Percentiles rank a stretch among this genome's conserved stretches.
These are phyloP conservation scores for Aspergillus hortae DNA, from an alignment of 2,329 filamentous ascomycete species.

Conservation along the genomic window DNA sequence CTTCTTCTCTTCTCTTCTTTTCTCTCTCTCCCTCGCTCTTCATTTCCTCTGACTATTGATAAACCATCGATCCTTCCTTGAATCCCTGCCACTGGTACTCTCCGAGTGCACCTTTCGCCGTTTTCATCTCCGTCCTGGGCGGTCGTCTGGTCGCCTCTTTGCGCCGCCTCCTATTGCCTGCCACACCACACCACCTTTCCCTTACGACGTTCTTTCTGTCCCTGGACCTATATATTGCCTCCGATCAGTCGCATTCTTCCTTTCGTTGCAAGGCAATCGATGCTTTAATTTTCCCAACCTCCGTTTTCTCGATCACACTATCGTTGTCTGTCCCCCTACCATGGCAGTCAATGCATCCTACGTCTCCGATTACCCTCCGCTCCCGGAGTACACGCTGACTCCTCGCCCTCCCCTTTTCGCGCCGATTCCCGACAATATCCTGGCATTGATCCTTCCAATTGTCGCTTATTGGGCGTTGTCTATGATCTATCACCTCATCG, in stretches of 20 bases:
- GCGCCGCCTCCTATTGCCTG: too few species aligned
- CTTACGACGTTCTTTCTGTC: too few species aligned
- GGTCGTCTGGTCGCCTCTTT: too few species aligned
- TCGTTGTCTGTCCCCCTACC: conserved; percentile 7
- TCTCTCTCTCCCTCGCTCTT: not conserved
- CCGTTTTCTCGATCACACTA: not conserved
- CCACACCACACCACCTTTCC: too few species aligned
- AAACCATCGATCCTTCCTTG: not conserved
- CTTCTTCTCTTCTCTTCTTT: not conserved
- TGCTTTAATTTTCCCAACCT: not conserved
- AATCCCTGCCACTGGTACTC: not conserved
- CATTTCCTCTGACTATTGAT: not conserved
- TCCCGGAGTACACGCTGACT: conserved; percentile 74
- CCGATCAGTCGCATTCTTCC: too few species aligned
- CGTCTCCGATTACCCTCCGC: conserved; percentile 66
- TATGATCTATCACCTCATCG: conserved; percentile 80
- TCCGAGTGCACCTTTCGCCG: too few species aligned
- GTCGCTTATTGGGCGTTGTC: conserved; percentile 87
- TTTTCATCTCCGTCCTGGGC: too few species aligned
- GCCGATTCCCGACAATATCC: conserved; percentile 75
- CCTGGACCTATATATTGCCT: too few species aligned
- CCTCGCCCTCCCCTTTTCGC: conserved; percentile 69
- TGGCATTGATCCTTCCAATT: conserved; percentile 72
- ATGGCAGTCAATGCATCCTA: conserved; percentile 36
- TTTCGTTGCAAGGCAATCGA: not conserved